Conservation (phyloP, 495 filamentous ascomycete genomes). For the Apiosordaria backusii region DNA sequence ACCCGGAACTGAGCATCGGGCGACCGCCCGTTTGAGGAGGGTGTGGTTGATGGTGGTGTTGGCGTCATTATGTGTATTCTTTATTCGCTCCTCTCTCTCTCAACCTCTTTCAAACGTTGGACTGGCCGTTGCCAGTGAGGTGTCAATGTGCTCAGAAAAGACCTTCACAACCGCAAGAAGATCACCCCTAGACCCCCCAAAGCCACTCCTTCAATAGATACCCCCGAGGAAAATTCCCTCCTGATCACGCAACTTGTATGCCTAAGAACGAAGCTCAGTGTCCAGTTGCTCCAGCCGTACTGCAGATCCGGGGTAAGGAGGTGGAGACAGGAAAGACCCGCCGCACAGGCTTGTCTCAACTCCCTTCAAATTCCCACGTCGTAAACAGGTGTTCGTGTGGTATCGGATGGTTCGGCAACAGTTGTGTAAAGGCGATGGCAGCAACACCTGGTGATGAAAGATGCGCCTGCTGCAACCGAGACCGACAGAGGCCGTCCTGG, state of each 20-base stretch:
- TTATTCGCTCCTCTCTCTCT: too few species aligned
- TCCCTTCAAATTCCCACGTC: not conserved
- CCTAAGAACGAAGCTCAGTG: too few species aligned
- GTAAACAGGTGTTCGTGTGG: not conserved
- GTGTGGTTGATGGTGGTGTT: conserved; percentile 83
- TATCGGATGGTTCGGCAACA: not conserved
- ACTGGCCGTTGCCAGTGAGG: too few species aligned
- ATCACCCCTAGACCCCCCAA: too few species aligned
- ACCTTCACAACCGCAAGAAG: too few species aligned
- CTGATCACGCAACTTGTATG: not conserved
- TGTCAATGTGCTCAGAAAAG: too few species aligned
- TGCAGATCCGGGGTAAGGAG: conserved; percentile 2
- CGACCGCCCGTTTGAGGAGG: conserved; percentile 70
- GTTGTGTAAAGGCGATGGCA: not conserved
- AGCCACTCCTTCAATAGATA: too few species aligned
- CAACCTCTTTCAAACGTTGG: too few species aligned
- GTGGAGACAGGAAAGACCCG: not conserved
- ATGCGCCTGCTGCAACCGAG: too few species aligned
- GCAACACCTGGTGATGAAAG: too few species aligned
- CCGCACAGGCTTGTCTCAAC: not conserved
- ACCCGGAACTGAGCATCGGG: conserved; percentile 85
- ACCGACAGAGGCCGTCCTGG: too few species aligned
- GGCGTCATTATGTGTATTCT: conserved; percentile 61
- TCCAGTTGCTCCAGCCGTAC: not conserved
- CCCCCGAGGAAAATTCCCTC: not conserved